These are phyloP conservation scores for Podila clonocystis DNA, from an alignment of 192 early-diverging fungal genomes.

Conservation along the genomic window DNA sequence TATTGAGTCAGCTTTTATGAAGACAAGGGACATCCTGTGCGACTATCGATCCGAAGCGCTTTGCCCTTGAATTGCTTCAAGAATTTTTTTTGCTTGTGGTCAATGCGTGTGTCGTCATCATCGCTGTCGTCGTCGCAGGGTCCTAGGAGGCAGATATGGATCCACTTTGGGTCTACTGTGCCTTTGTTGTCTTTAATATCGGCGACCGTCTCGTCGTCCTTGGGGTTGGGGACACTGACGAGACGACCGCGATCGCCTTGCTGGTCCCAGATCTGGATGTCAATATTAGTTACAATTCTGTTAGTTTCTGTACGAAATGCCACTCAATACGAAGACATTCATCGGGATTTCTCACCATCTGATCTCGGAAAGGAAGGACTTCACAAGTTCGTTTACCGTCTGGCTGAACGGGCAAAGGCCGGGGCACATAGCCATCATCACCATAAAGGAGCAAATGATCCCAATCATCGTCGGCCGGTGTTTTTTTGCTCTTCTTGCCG, in stretches of 20 bases:
- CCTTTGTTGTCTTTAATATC: neutral
- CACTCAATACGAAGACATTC: no score
- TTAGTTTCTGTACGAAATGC: no score
- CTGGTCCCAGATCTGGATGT: slow-evolving; percentile 29
- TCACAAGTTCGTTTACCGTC: neutral
- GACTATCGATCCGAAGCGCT: slow-evolving; percentile 12
- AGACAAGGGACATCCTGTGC: slow-evolving; percentile 24
- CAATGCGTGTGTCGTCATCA: neutral
- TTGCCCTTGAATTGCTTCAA: slow-evolving; percentile 24
- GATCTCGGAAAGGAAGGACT: slow-evolving; percentile 5
- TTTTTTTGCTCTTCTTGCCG: neutral
- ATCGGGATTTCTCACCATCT: slow-evolving; percentile 10
- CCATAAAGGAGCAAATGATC: slow-evolving; percentile 8
- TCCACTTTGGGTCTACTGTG: neutral
- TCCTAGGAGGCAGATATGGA: slow-evolving; percentile 14
- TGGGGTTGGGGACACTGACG: neutral
- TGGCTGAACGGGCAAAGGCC: slow-evolving; percentile 6
- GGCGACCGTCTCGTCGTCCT: neutral
- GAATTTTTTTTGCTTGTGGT: slow-evolving; percentile 17
- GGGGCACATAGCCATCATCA: slow-evolving; percentile 11
- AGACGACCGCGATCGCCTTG: slow-evolving; percentile 8
- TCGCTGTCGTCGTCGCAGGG: neutral
- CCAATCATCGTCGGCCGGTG: neutral
- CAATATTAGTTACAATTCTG: no score
- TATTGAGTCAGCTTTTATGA: neutral